Evolutionary conservation across 2,329 filamentous ascomycete genomes (phyloP).

Genomic region (Acrocalymma vagum): DNA sequence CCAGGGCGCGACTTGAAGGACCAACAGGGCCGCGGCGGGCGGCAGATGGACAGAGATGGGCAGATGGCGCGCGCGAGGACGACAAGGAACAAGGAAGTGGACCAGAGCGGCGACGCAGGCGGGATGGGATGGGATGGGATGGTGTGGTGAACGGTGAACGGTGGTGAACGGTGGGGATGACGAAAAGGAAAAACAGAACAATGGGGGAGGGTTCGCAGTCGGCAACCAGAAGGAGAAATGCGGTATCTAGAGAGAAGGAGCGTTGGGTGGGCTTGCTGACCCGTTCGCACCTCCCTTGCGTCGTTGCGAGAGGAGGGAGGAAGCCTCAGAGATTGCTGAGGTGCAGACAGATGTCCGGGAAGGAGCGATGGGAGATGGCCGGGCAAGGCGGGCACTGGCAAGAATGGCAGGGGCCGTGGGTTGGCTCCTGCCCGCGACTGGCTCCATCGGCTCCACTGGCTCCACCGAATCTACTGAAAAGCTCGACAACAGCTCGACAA

Average conservation of each 20-base stretch:
- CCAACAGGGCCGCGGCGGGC: slow-evolving; percentile 23
- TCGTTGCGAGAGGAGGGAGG: slow-evolving; percentile 16
- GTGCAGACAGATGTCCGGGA: slow-evolving; percentile 25
- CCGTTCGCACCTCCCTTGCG: slow-evolving; percentile 28
- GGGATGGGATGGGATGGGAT: slow-evolving; percentile 7
- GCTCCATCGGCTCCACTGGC: too few relatives aligned
- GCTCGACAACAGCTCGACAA: too few relatives aligned
- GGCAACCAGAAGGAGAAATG: too few relatives aligned
- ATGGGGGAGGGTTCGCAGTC: too few relatives aligned
- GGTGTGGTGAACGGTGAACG: slow-evolving; percentile 11
- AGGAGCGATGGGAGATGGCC: slow-evolving; percentile 27
- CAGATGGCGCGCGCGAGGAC: slow-evolving; percentile 1
- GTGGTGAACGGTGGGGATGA: slow-evolving; percentile 1
- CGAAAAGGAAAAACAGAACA: slow-evolving; percentile 15
- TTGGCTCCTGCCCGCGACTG: too few relatives aligned
- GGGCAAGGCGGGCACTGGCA: too few relatives aligned
- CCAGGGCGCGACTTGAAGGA: not conserved
- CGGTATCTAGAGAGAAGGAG: too few relatives aligned
- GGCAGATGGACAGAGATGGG: slow-evolving; percentile 24
- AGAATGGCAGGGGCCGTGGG: too few relatives aligned
- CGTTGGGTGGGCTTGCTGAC: too few relatives aligned
- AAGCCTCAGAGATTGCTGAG: too few relatives aligned
- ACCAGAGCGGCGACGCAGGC: slow-evolving; percentile 7
- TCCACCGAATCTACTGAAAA: too few relatives aligned
- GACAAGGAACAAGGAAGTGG: slow-evolving; percentile 3